Base-by-base conservation (phyloP, 2,329 filamentous ascomycete species). In the Sclerotinia spermophila region DNA sequence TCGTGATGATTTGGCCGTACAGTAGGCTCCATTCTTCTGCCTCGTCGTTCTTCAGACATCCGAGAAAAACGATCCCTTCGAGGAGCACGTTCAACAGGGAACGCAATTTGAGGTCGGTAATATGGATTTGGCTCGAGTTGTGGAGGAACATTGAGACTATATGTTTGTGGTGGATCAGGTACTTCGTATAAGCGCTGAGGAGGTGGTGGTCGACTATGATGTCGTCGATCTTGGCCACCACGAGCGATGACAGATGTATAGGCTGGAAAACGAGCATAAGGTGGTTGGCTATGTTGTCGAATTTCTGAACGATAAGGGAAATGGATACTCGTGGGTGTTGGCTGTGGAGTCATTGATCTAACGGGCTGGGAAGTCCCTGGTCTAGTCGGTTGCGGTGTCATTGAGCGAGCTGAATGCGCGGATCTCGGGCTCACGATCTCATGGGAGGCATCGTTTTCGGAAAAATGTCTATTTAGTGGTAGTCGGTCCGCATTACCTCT, bases 221-320 rank as follows among this genome's bases (percentile, higher is more conserved):
- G 45, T 15, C 62, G 45, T 15, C 62, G 35, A 27, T 55, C 48
- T 24, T 40, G 62, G 27, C 35, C n/a, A 53, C 62, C 35, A 24
- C 62, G 62, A 35, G 45, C 45, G 24, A 66, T 19, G 15, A 66
- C 42, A 40, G 62, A 40, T 21, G 45, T 66, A 53, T 66, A 48
- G 15, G 45, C 62, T 21, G 44, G 33, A 53, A 33, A 21, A 42
- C 45, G 62, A 53, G 45, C 45, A 66, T 53, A 53, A 1, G 62
- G 33, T 53, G 62, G 45, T 17, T 66, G 62, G n/a, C 62, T 66
- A 42, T 66, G 62, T 17, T 66, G 45, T 10, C 62, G 62, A 66
- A 19, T 21, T 21, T 66, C 27, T 38, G 62, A 53, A n/a, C n/a
- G n/a, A 42, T 53, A 38, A 13, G 24, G 24, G 21, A 53, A 8